Evolutionary conservation across 805 yeast genomes (phyloP), one percentile per base, ranked within the genome.

Genomic region (Ogataea zsoltii): DNA sequence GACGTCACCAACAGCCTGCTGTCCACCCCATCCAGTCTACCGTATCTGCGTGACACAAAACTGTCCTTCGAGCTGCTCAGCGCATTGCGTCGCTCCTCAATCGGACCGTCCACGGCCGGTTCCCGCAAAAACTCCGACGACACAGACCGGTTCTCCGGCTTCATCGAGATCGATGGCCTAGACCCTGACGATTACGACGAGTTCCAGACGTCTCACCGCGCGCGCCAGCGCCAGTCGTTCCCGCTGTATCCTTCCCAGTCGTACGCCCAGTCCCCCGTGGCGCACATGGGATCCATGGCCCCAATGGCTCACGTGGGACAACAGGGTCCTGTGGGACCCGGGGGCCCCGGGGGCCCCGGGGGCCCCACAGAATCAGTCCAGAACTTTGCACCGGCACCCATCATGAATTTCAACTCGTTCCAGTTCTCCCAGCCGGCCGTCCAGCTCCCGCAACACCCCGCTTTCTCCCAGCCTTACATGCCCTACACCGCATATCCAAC

Each of bases 1-100:
- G 96, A 91, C 62, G 94, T 89, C 3, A 58, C 79, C 41, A 68
- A 70, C 28, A 82, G 83, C 4, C 69, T 67, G 33, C 68, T 90
- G 37, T 56, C 64, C 0, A 69, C 82, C 19, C 96, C 96, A 0
- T 68, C 80, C 4, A 76, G 76, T 33, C 65, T 76, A 7, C 72
- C 76, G 7, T 55, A 60, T 15, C 71, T 88, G 44, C 74, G 75
- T 46, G 74, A 79, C 46, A 51, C 80, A 0, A 63, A 63, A 14
- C 72, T 84, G 6, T 69, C 79, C 3, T 60, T 64, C 14, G 73
- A 71, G 10, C 65, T 85, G 33, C 71, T 82, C 72, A 68, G 66
- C 46, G 83, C 87, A 0, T 71, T 83, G 36, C 77, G 78, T 53
- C 80, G 79, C 43, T 71, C 79, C 12, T 71, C 82, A 1, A 65